Evolutionary conservation across 306 rosid genomes (phyloP), one percentile per base, ranked within the genome.

Genomic region (Cucumis cinereus): DNA sequence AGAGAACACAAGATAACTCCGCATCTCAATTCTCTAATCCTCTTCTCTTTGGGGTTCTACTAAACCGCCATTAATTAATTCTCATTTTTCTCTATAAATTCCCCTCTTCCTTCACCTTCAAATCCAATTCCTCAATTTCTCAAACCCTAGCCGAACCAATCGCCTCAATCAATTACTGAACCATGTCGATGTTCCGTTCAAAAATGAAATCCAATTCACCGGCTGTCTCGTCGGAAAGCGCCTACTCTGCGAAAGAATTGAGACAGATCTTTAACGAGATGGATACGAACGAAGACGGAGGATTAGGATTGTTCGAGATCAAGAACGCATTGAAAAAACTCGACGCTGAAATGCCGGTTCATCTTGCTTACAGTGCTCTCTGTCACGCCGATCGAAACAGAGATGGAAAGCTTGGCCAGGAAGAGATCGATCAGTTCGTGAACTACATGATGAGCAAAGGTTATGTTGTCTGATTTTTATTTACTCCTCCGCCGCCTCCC

Each of bases 301-400:
- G 61, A 10, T 55, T 82, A 30, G 61, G 81, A 33, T 35, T 72
- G 79, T 54, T 52, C 28, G 82, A 82, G 79, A 54, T 78, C 60
- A 56, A 45, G 66, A 24, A 47, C 4, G 82, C 85, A 12, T 66
- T 73, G 58, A 67, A 45, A 13, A 30, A 20, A 16, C 45, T 82
- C 0, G 76, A 74, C 35, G 68, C 81, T 24, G 35, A 7, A 16
- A 35, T 47, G 2, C 82, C 79, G 1, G 49, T 77, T 30, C 54
- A 53, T 10, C 75, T 20, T 6, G 76, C 85, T 14, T 64, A 8
- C 55, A 41, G 55, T 17, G 79, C 79, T 36, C 79, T 78, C 36
- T 47, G 68, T 16, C 10, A 50, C 22, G 72, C 81, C 43, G 79
- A 82, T 66, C 41, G 11, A 0, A 71, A 78, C 56, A 12, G 10